These are phyloP conservation scores for Agrostemma githago DNA, from an alignment of 148 eudicot genomes.

Conservation along the genomic window DNA sequence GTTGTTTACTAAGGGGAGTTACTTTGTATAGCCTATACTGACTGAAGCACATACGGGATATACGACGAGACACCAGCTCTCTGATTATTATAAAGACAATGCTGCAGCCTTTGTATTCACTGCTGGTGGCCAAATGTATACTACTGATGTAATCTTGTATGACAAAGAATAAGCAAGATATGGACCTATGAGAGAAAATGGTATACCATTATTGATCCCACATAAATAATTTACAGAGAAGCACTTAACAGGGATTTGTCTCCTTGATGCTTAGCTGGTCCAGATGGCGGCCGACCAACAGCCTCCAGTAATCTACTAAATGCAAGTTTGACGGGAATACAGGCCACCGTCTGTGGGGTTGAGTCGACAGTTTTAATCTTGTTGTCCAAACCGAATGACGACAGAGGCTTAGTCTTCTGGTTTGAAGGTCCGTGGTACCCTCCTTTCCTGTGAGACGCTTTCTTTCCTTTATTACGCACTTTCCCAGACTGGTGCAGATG, in stretches of 20 bases:
- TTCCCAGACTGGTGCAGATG: slow-evolving; percentile 38
- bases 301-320: slow-evolving; percentile 88
- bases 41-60: not conserved
- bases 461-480: slow-evolving; percentile 31
- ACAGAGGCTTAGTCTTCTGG: slow-evolving; percentile 62
- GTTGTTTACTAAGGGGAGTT: not conserved
- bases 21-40: not conserved
- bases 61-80: not conserved
- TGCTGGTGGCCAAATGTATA: slow-evolving; percentile 17
- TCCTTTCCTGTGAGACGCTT: slow-evolving; percentile 42
- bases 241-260: slow-evolving; percentile 30
- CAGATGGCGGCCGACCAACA: slow-evolving; percentile 59
- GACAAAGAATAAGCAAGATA: slow-evolving; percentile 27
- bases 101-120: not conserved
- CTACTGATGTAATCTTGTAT: slow-evolving; percentile 19
- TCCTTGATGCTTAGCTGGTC: slow-evolving; percentile 39
- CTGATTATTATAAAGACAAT: not conserved
- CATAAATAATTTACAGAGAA: slow-evolving; percentile 48
- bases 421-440: slow-evolving; percentile 39
- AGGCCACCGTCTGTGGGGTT: slow-evolving; percentile 65
- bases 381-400: slow-evolving; percentile 59
- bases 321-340: slow-evolving; percentile 85
- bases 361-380: slow-evolving; percentile 48
- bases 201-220: slow-evolving; percentile 38
- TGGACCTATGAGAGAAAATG: slow-evolving; percentile 21